phyloP scores from a whole-genome alignment of 1,284 basidiomycete species.

The Clitocybe nebularis region DNA sequence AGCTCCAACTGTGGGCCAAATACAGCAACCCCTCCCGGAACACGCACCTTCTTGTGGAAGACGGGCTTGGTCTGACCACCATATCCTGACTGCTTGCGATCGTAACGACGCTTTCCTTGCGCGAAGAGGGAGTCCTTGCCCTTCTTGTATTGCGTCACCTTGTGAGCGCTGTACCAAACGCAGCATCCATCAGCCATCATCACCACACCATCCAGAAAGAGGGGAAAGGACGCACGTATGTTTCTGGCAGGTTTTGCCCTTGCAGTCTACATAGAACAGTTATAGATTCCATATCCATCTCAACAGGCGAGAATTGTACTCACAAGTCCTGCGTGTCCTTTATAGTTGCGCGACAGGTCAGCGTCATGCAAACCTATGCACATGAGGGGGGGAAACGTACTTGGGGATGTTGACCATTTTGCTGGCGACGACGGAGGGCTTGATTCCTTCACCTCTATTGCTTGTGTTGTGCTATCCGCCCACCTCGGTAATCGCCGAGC shows the following conservation, averaged over 20 bases:
- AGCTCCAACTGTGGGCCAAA: not conserved
- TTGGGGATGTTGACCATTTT: constrained; percentile 93
- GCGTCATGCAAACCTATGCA: constrained; percentile 16
- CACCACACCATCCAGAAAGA: not conserved
- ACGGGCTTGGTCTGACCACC: constrained; percentile 99
- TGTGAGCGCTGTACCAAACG: constrained; percentile 67
- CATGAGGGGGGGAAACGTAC: constrained; percentile 53
- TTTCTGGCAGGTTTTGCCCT: constrained; percentile 97
- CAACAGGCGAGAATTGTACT: constrained; percentile 31
- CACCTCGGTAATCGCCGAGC: constrained; percentile 16
- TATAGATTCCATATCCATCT: constrained; percentile 2
- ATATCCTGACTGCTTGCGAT: constrained; percentile 98
- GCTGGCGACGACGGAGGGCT: constrained; percentile 34
- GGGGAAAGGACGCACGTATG: constrained; percentile 80
- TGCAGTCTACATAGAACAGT: constrained; percentile 70
- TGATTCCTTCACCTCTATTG: constrained; percentile 14
- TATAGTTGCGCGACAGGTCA: constrained; percentile 16
- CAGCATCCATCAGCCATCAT: not conserved
- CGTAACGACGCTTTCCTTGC: constrained; percentile 99
- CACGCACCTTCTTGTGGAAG: constrained; percentile 95
- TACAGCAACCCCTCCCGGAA: not conserved
- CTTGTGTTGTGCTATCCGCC: constrained; percentile 14
- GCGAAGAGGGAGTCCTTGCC: constrained; percentile 95
- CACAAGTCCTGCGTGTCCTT: constrained; percentile 84
- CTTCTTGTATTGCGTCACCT: constrained; percentile 98